These are phyloP conservation scores for Coemansia reversa DNA, from an alignment of 192 early-diverging fungal species.

Conservation along the genomic window DNA sequence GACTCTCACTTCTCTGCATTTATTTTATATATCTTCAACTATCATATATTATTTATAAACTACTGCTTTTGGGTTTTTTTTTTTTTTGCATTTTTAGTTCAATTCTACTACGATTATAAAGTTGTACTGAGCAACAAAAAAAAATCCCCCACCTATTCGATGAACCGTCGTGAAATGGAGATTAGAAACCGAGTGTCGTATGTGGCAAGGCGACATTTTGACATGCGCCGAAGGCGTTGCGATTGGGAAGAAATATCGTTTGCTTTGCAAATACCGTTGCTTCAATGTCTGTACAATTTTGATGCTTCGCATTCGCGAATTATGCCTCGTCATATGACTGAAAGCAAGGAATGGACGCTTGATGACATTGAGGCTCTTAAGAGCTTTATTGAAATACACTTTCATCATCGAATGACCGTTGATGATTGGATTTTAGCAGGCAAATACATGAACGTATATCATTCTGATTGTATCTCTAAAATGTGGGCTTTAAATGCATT, in stretches of 20 bases:
- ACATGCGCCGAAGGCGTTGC: slow-evolving; percentile 10
- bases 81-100: no score
- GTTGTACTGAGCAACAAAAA: no score
- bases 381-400: slow-evolving; percentile 34
- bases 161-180: slow-evolving; percentile 5
- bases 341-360: slow-evolving; percentile 21
- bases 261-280: slow-evolving; percentile 27
- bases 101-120: no score
- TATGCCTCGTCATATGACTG: slow-evolving; percentile 11
- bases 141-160: background rate
- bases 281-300: slow-evolving; percentile 24
- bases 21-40: slow-evolving; percentile 1
- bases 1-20: no score
- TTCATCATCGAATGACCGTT: slow-evolving; percentile 24
- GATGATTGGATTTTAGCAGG: slow-evolving; percentile 47
- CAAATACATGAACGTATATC: slow-evolving; percentile 46
- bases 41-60: slow-evolving; percentile 4
- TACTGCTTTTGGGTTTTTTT: no score
- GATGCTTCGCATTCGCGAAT: slow-evolving; percentile 15
- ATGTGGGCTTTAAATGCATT: slow-evolving; percentile 43
- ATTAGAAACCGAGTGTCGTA: slow-evolving; percentile 13
- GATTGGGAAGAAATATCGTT: slow-evolving; percentile 38
- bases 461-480: slow-evolving; percentile 43
- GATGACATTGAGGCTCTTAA: slow-evolving; percentile 37
- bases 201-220: slow-evolving; percentile 12